Evolutionary conservation across 768 basidiomycete species (phyloP).

Genomic region (Russula abietina): DNA sequence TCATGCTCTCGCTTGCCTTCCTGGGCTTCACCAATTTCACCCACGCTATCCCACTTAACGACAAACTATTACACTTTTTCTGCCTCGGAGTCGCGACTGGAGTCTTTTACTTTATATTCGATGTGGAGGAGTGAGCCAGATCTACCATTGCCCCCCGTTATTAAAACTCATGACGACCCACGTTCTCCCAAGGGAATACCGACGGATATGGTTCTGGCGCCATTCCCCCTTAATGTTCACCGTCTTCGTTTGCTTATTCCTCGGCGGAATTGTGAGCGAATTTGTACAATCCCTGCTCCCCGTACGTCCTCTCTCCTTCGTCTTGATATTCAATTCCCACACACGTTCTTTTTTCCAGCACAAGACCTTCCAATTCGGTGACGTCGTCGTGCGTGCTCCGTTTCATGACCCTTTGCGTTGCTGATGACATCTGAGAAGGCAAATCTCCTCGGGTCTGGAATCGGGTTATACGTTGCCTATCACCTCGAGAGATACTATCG

Average conservation of each 20-base stretch:
- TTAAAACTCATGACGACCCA: neutral
- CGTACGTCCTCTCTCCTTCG: conserved; percentile 33
- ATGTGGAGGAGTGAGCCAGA: conserved; percentile 73
- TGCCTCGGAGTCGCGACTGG: conserved; percentile 71
- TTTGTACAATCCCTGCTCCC: conserved; percentile 75
- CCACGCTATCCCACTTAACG: conserved; percentile 60
- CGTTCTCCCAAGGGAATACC: conserved; percentile 48
- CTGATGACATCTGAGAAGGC: conserved; percentile 43
- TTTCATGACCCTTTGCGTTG: neutral
- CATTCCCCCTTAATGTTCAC: conserved; percentile 66
- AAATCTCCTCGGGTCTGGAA: conserved; percentile 64
- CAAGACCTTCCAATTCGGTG: conserved; percentile 66
- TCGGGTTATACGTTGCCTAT: conserved; percentile 63
- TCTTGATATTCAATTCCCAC: neutral
- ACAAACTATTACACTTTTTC: conserved; percentile 74
- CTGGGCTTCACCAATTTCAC: conserved; percentile 73
- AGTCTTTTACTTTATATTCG: conserved; percentile 83
- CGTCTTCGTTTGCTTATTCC: conserved; percentile 62
- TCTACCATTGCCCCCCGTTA: neutral
- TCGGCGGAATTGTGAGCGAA: conserved; percentile 77
- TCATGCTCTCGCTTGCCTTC: conserved; percentile 66
- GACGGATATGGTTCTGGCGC: conserved; percentile 86
- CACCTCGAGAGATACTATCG: conserved; percentile 72
- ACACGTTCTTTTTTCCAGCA: conserved; percentile 36
- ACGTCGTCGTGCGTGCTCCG: conserved; percentile 51